These are phyloP conservation scores for Deuterostichococcus epilithicus DNA, from an alignment of 139 green algal species.

Conservation along the genomic window DNA sequence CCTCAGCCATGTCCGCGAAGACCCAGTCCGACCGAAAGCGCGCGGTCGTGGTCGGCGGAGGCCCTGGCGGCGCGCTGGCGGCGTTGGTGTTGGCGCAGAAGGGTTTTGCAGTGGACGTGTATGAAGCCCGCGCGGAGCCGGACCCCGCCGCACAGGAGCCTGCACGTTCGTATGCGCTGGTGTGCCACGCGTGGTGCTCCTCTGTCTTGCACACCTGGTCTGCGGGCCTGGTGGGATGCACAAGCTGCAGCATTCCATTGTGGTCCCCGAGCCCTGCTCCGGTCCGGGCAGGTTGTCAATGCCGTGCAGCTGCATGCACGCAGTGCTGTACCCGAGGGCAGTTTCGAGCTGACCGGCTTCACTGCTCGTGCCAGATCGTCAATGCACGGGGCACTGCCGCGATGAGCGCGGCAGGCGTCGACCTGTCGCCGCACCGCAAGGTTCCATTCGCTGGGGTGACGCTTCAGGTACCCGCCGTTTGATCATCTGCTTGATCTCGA, in stretches of 20 bases:
- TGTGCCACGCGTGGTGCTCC: neutral
- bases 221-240: neutral
- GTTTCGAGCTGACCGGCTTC: no score
- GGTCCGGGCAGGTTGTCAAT: neutral
- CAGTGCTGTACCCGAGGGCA: no score
- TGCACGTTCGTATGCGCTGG: neutral
- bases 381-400: neutral
- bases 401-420: neutral
- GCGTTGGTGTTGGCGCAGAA: conserved; percentile 47
- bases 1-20: no score
- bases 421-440: neutral
- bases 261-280: no score
- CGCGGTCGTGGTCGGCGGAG: conserved; percentile 26
- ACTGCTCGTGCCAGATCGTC: neutral
- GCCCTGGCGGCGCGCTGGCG: conserved; percentile 37
- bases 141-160: neutral
- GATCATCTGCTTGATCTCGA: no score
- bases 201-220: neutral
- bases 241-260: neutral
- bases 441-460: neutral
- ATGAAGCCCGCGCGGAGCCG: conserved; percentile 50
- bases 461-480: neutral
- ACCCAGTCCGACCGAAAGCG: neutral
- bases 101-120: conserved; percentile 56
- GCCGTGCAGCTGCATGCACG: no score